A percentile compares a stretch with the other conserved stretches of the same genome.
phyloP scores from a whole-genome alignment of 2,329 filamentous ascomycete genomes.

The Pseudocercospora pini-densiflorae region DNA sequence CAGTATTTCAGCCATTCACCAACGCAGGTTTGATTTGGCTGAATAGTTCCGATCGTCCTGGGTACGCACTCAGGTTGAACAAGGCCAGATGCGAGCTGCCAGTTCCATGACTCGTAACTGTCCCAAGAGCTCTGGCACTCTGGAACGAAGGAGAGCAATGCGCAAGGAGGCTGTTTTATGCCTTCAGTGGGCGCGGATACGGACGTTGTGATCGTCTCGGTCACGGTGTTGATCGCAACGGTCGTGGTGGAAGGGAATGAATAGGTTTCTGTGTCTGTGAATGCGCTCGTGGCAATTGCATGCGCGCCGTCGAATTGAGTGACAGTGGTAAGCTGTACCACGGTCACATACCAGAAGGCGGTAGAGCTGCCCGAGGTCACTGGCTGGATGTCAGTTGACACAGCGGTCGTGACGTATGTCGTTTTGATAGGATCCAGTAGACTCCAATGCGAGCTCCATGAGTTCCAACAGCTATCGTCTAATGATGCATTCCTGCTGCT shows the following conservation, averaged over 20 bases:
- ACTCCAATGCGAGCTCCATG: conserved; percentile 7
- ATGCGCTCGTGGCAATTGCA: conserved; percentile 4
- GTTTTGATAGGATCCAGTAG: not conserved
- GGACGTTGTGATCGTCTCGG: not conserved
- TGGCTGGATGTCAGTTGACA: not conserved
- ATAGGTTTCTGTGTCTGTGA: conserved; percentile 3
- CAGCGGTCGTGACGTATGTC: conserved; percentile 1
- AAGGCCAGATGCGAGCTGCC: not conserved
- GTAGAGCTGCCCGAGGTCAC: not conserved
- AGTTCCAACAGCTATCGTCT: conserved; percentile 10
- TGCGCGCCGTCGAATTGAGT: conserved; percentile 5
- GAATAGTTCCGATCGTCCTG: conserved; percentile 5
- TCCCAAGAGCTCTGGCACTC: conserved; percentile 23
- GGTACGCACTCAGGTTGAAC: not conserved
- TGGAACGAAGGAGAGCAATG: conserved; percentile 17
- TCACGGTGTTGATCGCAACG: not conserved
- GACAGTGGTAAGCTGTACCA: not conserved
- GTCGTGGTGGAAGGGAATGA: not conserved
- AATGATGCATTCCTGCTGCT: conserved; percentile 1
- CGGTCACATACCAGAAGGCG: conserved; percentile 3
- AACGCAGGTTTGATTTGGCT: not conserved
- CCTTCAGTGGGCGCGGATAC: not conserved
- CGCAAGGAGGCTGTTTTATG: conserved; percentile 18
- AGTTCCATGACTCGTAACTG: conserved; percentile 4
- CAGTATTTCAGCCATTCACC: not conserved